Base-by-base conservation (phyloP, 306 rosid genomes). In the Betula pendula region DNA sequence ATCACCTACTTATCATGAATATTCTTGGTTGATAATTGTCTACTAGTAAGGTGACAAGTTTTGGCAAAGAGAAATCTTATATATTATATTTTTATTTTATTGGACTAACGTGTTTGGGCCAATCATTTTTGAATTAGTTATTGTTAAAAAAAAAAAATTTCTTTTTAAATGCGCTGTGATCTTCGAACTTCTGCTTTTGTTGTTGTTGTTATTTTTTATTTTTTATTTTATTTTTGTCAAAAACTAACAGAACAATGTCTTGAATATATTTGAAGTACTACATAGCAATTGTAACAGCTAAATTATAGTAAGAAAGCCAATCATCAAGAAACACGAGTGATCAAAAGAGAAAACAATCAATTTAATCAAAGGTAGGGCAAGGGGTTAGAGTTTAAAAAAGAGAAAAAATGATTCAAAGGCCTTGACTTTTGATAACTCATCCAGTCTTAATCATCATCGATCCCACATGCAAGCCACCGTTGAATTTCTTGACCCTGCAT, bases 401-500 rank as follows among this genome's bases (percentile, higher is more conserved):
- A n/a, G n/a, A n/a, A n/a, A n/a, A 38, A 29, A 4, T 52, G 25
- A 75, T 71, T 15, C 14, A 63, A 8, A 47, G 15, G 62, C 3
- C 45, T 58, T 71, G 86, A 76, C 73, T 76, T 81, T 76, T 63
- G 70, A 53, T 65, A 14, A 29, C n/a, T 50, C 68, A 49, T 69
- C 52, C 55, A 50, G 15, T 50, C 40, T 77, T 87, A 87, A 88
- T 82, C 65, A 87, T 70, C 24, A 78, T 55, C 79, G 73, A 74
- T 71, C 74, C 77, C 97, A 89, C 91, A 89, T 91, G 96, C 86
- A 71, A 76, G 24, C 81, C 78, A 87, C 77, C 76, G 49, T 48
- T 62, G 82, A 84, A 33, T 66, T 79, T 79, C 74, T 69, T 71
- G 70, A 73, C 75, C 3, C 58, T 86, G 79, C 84, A 56, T 50